Base-by-base conservation (phyloP, 116 monocot species). In the Iris pallida region DNA sequence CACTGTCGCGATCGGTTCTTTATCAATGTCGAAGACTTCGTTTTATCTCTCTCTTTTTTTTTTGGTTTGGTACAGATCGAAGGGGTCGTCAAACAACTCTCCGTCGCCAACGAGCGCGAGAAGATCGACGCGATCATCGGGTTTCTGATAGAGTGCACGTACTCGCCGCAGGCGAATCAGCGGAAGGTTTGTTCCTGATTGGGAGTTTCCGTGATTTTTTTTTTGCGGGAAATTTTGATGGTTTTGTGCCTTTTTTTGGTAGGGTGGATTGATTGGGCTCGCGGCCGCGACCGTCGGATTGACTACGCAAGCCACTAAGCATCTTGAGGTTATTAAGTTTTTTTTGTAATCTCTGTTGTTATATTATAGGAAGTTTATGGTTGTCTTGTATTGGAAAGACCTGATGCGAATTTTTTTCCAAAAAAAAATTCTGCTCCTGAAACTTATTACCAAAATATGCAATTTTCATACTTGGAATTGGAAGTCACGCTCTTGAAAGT, bases 241-340 rank as follows among this genome's bases (percentile, higher is more conserved):
- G 4, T 48, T 44, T 58, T 20, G 48, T 17, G 54, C n/a, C 42
- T 78, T 30, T 72, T 43, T 74, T n/a, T n/a, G n/a, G 59, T 68
- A 92, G 91, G 91, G 91, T 73, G 91, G 91, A 18, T 75, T 92
- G 61, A 84, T 83, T 18, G 91, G 88, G 10, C 88, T 92, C 68
- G 91, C 91, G 8, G 91, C 91, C 5, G 91, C 69, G 0, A 92
- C 91, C 10, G 88, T 92, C 59, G 91, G 88, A 46, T 83, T 92
- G 80, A 75, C 88, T 5, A 46, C 59, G 30, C 88, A 92, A 78
- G 91, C 88, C n/a, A 76, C 81, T 51, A 80, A 82, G 57, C 85
- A 88, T 78, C 83, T 92, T 49, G 91, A 92, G 76, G 91, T 92
- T 67, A 66, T 51, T 7, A 51, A 13, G 72, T 51, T 13, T 51